These are phyloP conservation scores for Mucor velutinosus DNA, from an alignment of 371 early-diverging fungal species.

Conservation along the genomic window DNA sequence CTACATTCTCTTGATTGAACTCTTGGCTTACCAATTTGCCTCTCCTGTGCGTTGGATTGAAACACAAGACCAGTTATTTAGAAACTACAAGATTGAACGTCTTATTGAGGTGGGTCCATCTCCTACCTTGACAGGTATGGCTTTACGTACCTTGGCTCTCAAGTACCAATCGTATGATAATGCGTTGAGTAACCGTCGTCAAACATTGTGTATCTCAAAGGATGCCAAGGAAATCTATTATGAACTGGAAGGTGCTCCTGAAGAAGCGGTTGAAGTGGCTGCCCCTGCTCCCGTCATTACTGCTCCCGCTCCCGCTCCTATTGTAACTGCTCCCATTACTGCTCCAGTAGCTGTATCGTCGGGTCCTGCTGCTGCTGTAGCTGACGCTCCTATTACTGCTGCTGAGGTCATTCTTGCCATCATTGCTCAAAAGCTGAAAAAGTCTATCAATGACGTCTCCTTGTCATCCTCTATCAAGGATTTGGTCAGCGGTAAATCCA, in stretches of 20 bases:
- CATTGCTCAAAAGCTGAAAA: conserved; percentile 92
- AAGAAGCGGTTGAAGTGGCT: conserved; percentile 44
- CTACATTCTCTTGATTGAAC: conserved; percentile 86
- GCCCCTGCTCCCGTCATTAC: conserved; percentile 27
- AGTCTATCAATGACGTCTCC: conserved; percentile 75
- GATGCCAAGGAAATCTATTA: conserved; percentile 93
- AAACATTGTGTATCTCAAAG: conserved; percentile 86
- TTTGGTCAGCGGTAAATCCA: conserved; percentile 93
- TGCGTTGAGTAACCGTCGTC: conserved; percentile 87
- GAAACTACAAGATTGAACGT: conserved; percentile 79
- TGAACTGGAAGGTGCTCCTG: conserved; percentile 70
- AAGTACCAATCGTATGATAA: conserved; percentile 97
- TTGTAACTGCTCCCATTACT: conserved; percentile 57
- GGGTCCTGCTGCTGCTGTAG: conserved; percentile 74
- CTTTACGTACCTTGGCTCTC: conserved; percentile 91
- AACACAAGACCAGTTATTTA: conserved; percentile 93
- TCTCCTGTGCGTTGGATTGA: conserved; percentile 97
- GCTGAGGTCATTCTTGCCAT: conserved; percentile 76
- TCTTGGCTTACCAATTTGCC: conserved; percentile 94
- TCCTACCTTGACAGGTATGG: conserved; percentile 92
- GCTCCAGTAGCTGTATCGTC: conserved; percentile 47
- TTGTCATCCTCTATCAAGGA: conserved; percentile 86
- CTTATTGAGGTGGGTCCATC: conserved; percentile 93
- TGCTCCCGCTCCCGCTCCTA: conserved; percentile 31
- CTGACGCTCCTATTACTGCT: conserved; percentile 67